Evolutionary conservation across 2,329 filamentous ascomycete genomes (phyloP), one percentile per base, ranked within the genome.

Genomic region (Stachybotrys elegans): DNA sequence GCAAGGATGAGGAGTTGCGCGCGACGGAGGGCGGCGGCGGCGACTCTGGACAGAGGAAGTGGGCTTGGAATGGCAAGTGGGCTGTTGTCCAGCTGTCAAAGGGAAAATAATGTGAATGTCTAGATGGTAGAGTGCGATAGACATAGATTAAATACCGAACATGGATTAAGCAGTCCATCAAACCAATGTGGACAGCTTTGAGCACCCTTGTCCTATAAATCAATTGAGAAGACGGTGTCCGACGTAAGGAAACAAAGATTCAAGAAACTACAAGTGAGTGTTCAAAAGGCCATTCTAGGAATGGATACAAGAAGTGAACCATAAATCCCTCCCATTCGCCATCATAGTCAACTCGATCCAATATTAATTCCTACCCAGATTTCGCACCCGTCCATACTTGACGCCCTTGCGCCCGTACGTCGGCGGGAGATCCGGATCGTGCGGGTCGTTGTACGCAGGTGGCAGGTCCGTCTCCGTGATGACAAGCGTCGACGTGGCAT

Each of bases 31-130:
- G 76, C 14, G 87, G 86, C 2, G 87, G 86, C 4, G 86, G 83
- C 14, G 83, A 89, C 48, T 69, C 78, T 52, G 65, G 85, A 63
- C 76, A 81, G 20, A 76, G 93, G 44, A 86, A 88, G 63, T 97
- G 92, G 92, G 91, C 89, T 1, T 97, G 91, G 91, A 86, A 81
- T 58, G 92, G 92, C 34, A 96, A 96, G 67, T 97, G 88, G 87
- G 92, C 92, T 6, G 89, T 97, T n/a, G 83, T 95, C 5, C 90
- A 55, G 40, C 51, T 69, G 8, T 69, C 66, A 5, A 47, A 63
- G 35, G 64, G 60, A 7, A 52, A 56, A 27, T 66, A 52, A 53
- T n/a, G n/a, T n/a, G n/a, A n/a, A n/a, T n/a, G n/a, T n/a, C n/a
- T n/a, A n/a, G n/a, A n/a, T n/a, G n/a, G 43, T 27, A 29, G 27